phyloP scores from a whole-genome alignment of 2,329 filamentous ascomycete species.

The Cytospora piceicola region DNA sequence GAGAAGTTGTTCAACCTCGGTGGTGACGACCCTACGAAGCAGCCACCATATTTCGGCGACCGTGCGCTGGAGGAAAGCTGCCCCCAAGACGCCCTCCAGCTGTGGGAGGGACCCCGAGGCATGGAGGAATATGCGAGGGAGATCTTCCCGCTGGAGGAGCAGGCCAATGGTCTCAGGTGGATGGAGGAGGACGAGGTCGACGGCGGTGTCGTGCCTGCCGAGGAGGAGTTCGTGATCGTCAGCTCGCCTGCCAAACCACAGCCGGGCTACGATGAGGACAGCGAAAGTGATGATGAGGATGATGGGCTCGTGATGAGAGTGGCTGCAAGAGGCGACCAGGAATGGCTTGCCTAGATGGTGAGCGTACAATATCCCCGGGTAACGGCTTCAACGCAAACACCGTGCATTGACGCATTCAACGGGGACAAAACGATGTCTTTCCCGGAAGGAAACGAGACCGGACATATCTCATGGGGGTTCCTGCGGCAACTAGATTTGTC shows the following conservation, averaged over 20 bases:
- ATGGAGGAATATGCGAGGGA: slow-evolving; percentile 94
- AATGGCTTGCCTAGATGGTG: slow-evolving; percentile 56
- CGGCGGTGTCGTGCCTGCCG: slow-evolving; percentile 29
- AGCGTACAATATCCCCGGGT: neutral
- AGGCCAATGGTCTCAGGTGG: slow-evolving; percentile 92
- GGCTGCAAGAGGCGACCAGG: slow-evolving; percentile 60
- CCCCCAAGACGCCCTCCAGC: slow-evolving; percentile 73
- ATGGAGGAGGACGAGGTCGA: slow-evolving; percentile 66
- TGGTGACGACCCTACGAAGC: slow-evolving; percentile 56
- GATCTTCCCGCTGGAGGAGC: slow-evolving; percentile 92
- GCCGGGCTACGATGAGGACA: slow-evolving; percentile 44
- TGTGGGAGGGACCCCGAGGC: slow-evolving; percentile 91
- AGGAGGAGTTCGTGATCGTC: slow-evolving; percentile 27
- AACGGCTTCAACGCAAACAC: neutral
- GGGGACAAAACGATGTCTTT: neutral
- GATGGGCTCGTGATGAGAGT: slow-evolving; percentile 63
- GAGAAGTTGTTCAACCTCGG: slow-evolving; percentile 62
- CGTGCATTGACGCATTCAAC: neutral
- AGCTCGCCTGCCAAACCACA: slow-evolving; percentile 29
- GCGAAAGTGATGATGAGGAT: slow-evolving; percentile 56
- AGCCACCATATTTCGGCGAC: slow-evolving; percentile 68
- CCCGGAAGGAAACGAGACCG: neutral
- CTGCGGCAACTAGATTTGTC: neutral
- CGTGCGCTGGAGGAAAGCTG: slow-evolving; percentile 62
- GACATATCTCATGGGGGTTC: neutral